Evolutionary conservation across 805 yeast species (phyloP).

Genomic region (Tetrapisispora namnaoensis): DNA sequence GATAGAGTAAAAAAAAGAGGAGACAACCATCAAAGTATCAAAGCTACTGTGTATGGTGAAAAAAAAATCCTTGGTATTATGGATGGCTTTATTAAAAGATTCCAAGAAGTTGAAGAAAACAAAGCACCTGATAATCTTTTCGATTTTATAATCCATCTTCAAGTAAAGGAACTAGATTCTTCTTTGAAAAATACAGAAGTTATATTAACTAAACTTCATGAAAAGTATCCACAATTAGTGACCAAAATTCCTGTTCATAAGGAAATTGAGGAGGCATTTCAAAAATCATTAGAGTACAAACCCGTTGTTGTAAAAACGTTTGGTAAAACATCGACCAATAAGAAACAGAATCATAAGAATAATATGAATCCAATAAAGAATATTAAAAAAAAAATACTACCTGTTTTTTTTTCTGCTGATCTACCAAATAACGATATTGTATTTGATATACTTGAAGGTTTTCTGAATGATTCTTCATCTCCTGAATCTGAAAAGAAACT

Average conservation of each 20-base stretch:
- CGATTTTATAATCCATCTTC: slow-evolving; percentile 53
- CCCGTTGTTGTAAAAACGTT: slow-evolving; percentile 40
- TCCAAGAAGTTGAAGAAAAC: slow-evolving; percentile 44
- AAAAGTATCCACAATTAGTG: slow-evolving; percentile 37
- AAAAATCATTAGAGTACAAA: slow-evolving; percentile 41
- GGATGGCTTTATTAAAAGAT: slow-evolving; percentile 62
- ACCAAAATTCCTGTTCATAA: slow-evolving; percentile 34
- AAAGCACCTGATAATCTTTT: slow-evolving; percentile 55
- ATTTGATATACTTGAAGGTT: neutral
- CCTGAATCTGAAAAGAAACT: neutral
- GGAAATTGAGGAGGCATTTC: slow-evolving; percentile 38
- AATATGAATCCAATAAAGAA: slow-evolving; percentile 1
- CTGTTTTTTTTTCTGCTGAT: slow-evolving; percentile 39
- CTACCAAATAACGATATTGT: slow-evolving; percentile 19
- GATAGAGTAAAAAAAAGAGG: slow-evolving; percentile 61
- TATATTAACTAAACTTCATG: slow-evolving; percentile 33
- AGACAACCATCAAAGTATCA: slow-evolving; percentile 80
- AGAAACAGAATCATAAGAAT: slow-evolving; percentile 4
- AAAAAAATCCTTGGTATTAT: slow-evolving; percentile 50
- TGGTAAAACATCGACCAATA: slow-evolving; percentile 8
- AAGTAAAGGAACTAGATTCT: slow-evolving; percentile 34
- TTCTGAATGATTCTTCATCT: neutral
- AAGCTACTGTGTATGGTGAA: slow-evolving; percentile 38
- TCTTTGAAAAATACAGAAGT: slow-evolving; percentile 40
- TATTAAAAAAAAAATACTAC: slow-evolving; percentile 17